Percentiles rank a stretch among this genome's conserved stretches.
phyloP scores from a whole-genome alignment of 352 stramenopile species.

The Globisporangium barbulae region DNA sequence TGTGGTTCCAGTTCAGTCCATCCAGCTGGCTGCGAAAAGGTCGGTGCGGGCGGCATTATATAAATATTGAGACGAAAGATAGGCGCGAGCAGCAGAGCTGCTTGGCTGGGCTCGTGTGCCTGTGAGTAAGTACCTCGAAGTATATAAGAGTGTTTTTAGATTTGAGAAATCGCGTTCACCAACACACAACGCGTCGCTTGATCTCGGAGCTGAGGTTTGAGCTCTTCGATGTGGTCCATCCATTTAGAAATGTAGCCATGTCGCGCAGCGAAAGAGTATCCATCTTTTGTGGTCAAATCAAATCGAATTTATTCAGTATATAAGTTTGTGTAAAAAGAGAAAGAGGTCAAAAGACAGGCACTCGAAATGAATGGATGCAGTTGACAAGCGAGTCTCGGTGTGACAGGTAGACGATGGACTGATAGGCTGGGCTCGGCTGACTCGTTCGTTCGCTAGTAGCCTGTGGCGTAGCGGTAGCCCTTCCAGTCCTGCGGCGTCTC shows the following conservation, averaged over 20 bases:
- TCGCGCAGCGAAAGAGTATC: background rate
- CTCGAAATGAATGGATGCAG: background rate
- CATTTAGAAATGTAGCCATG: conserved; percentile 4
- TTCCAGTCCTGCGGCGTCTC: conserved; percentile 90
- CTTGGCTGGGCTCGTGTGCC: background rate
- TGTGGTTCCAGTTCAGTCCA: background rate
- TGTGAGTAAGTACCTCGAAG: background rate
- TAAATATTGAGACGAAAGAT: conserved; percentile 2
- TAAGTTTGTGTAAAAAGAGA: background rate
- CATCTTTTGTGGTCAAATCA: background rate
- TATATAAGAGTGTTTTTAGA: conserved; percentile 4
- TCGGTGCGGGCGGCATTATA: background rate
- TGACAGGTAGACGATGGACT: background rate
- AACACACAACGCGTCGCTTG: background rate
- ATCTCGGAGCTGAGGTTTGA: background rate
- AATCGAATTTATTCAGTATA: conserved; percentile 1
- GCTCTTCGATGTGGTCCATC: background rate
- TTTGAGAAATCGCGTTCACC: background rate
- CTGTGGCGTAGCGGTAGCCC: conserved; percentile 87
- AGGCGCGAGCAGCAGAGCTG: background rate
- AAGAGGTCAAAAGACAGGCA: background rate
- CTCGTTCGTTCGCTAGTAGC: conserved; percentile 36
- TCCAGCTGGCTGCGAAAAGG: background rate
- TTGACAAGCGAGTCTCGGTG: background rate
- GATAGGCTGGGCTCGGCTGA: background rate